phyloP scores from a whole-genome alignment of 139 green algal species.

The Haematococcus sp. region DNA sequence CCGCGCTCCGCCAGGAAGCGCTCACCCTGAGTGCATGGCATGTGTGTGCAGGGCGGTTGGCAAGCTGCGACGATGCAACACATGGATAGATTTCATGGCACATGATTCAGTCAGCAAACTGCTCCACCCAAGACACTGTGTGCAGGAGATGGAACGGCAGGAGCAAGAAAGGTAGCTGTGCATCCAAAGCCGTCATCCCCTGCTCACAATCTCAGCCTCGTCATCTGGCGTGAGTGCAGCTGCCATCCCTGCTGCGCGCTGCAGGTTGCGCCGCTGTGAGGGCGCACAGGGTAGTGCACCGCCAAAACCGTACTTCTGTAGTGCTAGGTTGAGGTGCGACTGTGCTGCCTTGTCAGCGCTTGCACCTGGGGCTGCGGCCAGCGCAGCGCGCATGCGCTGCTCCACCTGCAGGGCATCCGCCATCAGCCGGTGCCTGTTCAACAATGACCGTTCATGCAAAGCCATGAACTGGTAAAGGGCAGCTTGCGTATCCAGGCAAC shows the following conservation, averaged over 20 bases:
- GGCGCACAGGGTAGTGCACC: slow-evolving; percentile 37
- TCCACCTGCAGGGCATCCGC: background rate
- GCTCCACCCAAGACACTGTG: no score
- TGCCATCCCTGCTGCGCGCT: slow-evolving; percentile 36
- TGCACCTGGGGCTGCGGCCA: background rate
- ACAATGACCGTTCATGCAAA: no score
- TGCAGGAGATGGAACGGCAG: no score
- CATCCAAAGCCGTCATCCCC: background rate
- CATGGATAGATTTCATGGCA: no score
- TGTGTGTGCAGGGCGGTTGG: no score
- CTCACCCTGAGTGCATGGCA: background rate
- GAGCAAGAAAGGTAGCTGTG: no score
- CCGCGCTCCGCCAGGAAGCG: slow-evolving; percentile 2
- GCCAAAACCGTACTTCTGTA: slow-evolving; percentile 53
- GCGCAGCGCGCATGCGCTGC: slow-evolving; percentile 1
- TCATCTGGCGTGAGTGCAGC: slow-evolving; percentile 12
- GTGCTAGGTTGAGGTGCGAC: slow-evolving; percentile 21
- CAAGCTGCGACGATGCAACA: no score
- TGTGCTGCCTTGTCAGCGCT: background rate
- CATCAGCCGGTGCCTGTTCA: no score
- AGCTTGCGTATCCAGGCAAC: no score
- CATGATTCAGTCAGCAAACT: no score
- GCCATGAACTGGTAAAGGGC: no score
- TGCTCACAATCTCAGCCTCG: background rate
- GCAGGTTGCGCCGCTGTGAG: slow-evolving; percentile 33